phyloP scores from a whole-genome alignment of 2,329 filamentous ascomycete genomes.

The Uncinocarpus reesii region DNA sequence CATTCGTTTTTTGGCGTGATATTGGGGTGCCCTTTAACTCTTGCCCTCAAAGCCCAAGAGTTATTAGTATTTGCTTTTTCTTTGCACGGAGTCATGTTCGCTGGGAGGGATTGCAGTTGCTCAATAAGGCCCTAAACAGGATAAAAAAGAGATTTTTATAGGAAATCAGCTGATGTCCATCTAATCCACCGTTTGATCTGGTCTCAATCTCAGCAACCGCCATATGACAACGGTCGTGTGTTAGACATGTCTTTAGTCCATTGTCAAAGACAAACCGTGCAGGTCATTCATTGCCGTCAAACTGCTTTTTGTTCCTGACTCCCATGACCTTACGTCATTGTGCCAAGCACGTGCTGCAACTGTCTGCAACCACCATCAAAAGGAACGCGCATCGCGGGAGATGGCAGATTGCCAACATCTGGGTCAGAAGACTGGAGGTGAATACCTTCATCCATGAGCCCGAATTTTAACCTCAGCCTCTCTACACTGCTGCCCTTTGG shows the following conservation, averaged over 20 bases:
- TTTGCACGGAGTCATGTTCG: too few species aligned
- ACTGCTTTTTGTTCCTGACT: not conserved
- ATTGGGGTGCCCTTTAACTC: not conserved
- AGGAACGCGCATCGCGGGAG: not conserved
- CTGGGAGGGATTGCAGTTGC: slow-evolving; percentile 3
- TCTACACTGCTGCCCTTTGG: not conserved
- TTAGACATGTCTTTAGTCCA: too few species aligned
- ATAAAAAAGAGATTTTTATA: not conserved
- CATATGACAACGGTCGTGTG: too few species aligned
- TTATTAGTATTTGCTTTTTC: not conserved
- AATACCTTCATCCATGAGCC: not conserved
- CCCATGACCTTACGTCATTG: slow-evolving; percentile 9
- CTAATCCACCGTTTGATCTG: too few species aligned
- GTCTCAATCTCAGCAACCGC: too few species aligned
- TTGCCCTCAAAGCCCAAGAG: not conserved
- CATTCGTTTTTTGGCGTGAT: not conserved
- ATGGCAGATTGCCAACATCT: not conserved
- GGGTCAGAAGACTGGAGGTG: not conserved
- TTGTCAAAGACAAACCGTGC: not conserved
- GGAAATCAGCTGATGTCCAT: not conserved
- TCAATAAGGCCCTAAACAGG: not conserved
- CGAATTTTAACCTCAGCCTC: not conserved
- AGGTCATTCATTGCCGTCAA: not conserved
- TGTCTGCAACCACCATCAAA: not conserved
- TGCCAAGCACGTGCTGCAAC: slow-evolving; percentile 1